Evolutionary conservation across 2,329 filamentous ascomycete genomes (phyloP).

Genomic region (Aspergillus aculeatinus): DNA sequence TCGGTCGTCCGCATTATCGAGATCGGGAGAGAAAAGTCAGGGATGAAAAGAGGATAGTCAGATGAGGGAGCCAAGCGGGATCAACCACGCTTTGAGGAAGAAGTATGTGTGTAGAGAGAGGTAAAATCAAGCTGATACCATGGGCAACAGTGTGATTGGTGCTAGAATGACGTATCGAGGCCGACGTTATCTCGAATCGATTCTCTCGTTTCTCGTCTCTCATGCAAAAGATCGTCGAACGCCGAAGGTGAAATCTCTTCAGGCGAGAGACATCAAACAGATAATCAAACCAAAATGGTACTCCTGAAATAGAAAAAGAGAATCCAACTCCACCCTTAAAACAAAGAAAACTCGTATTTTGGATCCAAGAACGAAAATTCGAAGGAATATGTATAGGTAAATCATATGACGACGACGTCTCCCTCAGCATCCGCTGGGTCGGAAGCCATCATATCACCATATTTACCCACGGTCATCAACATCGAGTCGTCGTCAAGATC

Average conservation of each 20-base stretch:
- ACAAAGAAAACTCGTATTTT: slow-evolving; percentile 21
- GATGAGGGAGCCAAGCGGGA: slow-evolving; percentile 14
- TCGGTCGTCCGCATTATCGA: background rate
- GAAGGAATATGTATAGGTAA: slow-evolving; percentile 11
- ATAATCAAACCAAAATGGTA: slow-evolving; percentile 26
- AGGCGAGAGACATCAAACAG: slow-evolving; percentile 20
- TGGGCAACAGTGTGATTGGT: slow-evolving; percentile 4
- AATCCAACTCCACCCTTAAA: slow-evolving; percentile 32
- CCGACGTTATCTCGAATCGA: slow-evolving; percentile 21
- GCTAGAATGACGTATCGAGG: background rate
- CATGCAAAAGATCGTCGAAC: slow-evolving; percentile 31
- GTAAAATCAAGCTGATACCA: slow-evolving; percentile 15
- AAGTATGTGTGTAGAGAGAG: slow-evolving; percentile 14
- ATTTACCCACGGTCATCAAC: slow-evolving; percentile 44
- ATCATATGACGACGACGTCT: slow-evolving; percentile 47
- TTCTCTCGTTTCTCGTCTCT: slow-evolving; percentile 34
- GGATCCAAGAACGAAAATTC: slow-evolving; percentile 19
- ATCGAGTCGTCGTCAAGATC: slow-evolving; percentile 57
- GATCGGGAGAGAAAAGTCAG: slow-evolving; percentile 8
- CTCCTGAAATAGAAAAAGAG: slow-evolving; percentile 22
- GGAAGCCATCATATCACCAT: slow-evolving; percentile 47
- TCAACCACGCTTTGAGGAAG: slow-evolving; percentile 24
- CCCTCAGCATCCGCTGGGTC: slow-evolving; percentile 47
- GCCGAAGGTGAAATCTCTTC: slow-evolving; percentile 21
- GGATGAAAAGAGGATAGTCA: background rate